Evolutionary conservation across 805 yeast species (phyloP), one percentile per base, ranked within the genome.

Genomic region (Cyberlindnera subsufficiens): DNA sequence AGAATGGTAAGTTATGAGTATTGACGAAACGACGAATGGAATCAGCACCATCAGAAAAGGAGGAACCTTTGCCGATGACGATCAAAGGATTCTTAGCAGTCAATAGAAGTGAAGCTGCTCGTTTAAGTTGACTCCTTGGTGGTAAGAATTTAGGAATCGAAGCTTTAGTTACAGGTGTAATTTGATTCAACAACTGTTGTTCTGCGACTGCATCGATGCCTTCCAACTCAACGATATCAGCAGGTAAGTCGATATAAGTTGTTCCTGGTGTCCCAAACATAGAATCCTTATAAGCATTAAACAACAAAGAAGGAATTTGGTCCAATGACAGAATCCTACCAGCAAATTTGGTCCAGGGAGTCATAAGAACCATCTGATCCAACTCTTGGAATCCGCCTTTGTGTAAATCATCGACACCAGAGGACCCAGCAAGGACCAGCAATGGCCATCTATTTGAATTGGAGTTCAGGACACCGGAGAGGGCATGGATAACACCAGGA

Each of bases 351-450:
- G 78, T 63, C 55, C 76, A 70, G 0, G 69, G 67, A 1, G 61
- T 44, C 48, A 81, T 56, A 25, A 74, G 58, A 15, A 77, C 63
- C 2, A 80, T 69, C 56, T 82, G 89, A 56, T 82, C 86, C 42
- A 82, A 55, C 52, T 82, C 88, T 60, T 83, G 89, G 57, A 82
- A 82, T 0, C 81, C 87, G 5, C 88, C 88, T 52, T 71, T 72
- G 37, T 74, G 62, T 8, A 66, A 60, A 40, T 74, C 77, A 42
- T 61, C 65, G 11, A 73, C 59, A 37, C 77, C 73, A 5, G 74
- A 58, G 5, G 82, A 76, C 1, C 89, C 89, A 0, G 88, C 85
- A 18, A 82, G 63, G 14, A 82, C 75, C 43, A 82, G 47, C 39
- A 82, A 58, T 4, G 90, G 90, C 75, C 84, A 80, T 42, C 75